Evolutionary conservation across 2,329 filamentous ascomycete genomes (phyloP), one percentile per base, ranked within the genome.

Genomic region (Penicillium sp.): DNA sequence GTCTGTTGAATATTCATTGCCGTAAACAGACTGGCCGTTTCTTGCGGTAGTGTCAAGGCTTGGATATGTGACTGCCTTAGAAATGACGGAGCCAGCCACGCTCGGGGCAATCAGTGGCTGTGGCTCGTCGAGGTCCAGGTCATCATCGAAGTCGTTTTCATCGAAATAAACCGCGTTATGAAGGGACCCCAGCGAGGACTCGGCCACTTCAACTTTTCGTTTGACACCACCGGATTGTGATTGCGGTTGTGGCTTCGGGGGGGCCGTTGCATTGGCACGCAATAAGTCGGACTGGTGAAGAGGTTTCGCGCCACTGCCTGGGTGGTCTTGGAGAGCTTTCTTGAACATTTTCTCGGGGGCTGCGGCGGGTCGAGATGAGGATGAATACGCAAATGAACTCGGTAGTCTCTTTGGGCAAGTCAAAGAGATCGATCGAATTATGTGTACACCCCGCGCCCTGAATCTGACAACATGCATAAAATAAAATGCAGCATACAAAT

Each of bases 91-190:
- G 40, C 23, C 38, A 38, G 32, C 25, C 18, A 31, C 8, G 4
- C 38, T 56, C 10, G 64, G 65, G 12, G 65, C 63, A 25, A 60
- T 61, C 38, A 65, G 65, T 23, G 65, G 68, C 52, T 67, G 71
- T 6, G 63, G 73, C 50, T 61, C 66, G 54, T 90, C 89, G 25
- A 96, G 78, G 52, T 91, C 83, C 21, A 87, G 82, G 63, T 96
- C 91, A 68, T 93, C 89, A 65, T 91, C 90, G 62, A 96, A 94
- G 67, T 96, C 92, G 63, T 93, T 86, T 59, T 91, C 89, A 56
- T 86, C 83, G 59, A 91, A 89, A 57, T 82, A 83, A 10, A 88
- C 82, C 4, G 71, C 72, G 46, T 69, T 73, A 60, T 79, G 78
- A 18, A 81, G 69, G 15, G 73, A 74, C 1, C 71, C 72, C 52